Conservation (phyloP, 1,284 basidiomycete species). For the Stygiomarasmius scandens region DNA sequence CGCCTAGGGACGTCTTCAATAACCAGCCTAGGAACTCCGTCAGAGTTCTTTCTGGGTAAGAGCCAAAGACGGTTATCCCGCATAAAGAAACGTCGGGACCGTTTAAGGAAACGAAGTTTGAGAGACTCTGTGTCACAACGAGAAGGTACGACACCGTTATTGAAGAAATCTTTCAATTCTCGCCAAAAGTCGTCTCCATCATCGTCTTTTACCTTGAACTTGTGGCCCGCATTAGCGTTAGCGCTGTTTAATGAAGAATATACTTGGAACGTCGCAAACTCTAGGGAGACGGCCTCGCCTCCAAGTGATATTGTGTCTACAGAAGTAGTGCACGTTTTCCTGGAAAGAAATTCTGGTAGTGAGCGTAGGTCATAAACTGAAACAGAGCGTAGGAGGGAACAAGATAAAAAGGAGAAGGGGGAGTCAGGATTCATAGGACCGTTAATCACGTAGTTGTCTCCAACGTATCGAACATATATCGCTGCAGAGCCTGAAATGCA, state of each 20-base stretch:
- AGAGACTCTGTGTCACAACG: neutral
- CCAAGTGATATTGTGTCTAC: conserved; percentile 13
- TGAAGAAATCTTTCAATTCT: conserved; percentile 16
- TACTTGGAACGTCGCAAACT: conserved; percentile 13
- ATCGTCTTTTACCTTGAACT: conserved; percentile 2
- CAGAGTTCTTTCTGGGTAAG: conserved; percentile 9
- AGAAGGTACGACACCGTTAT: conserved; percentile 7
- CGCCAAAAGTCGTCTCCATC: conserved; percentile 16
- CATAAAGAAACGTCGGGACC: conserved; percentile 16
- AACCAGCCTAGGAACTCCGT: conserved; percentile 16
- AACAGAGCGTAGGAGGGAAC: conserved; percentile 24
- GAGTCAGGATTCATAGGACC: no score
- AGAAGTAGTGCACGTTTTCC: neutral
- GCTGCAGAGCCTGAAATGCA: conserved; percentile 17
- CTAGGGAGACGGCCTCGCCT: conserved; percentile 20
- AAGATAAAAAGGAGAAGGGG: no score
- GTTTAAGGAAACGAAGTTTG: conserved; percentile 13
- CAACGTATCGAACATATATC: conserved; percentile 32
- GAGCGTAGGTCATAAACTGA: conserved; percentile 31
- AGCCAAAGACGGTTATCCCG: conserved; percentile 18
- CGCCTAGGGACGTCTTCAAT: conserved; percentile 15
- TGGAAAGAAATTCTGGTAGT: conserved; percentile 32
- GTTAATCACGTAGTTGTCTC: no score
- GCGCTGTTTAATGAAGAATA: neutral
- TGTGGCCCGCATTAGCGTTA: neutral